Base-by-base conservation (phyloP, 768 basidiomycete genomes). In the Suillus brevipes region DNA sequence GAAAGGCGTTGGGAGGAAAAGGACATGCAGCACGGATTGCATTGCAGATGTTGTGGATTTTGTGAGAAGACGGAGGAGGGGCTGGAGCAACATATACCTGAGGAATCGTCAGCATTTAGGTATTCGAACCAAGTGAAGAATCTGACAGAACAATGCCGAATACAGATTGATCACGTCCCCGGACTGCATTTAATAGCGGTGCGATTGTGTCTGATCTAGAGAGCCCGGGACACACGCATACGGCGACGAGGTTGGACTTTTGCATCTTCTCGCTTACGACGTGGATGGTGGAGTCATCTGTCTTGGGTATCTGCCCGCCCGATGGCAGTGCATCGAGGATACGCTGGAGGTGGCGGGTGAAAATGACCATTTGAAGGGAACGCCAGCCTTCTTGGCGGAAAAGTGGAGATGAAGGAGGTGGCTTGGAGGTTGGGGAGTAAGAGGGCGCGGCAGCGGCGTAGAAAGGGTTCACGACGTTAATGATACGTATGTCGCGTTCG, bases 401-500 rank as follows among this genome's bases (percentile, higher is more conserved):
- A 8, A 83, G 56, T 1, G 72, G 68, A 18, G 71, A 66, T 4
- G 73, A 70, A 10, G 71, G 74, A 65, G 67, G 67, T 67, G 69
- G 78, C 52, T 16, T 67, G 47, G 64, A 78, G 62, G 73, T 67
- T 2, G 73, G 13, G 43, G 78, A 68, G 69, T 83, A 79, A 4
- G 78, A 68, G 5, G 84, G 82, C 4, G 85, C 80, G 0, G 92
- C 90, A 1, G 95, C 93, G 2, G 94, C 89, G 70, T 97, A 97
- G 69, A 94, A 93, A 3, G 94, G 94, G 65, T 95, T 94, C 72
- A 96, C 84, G 47, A 95, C 82, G 63, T 88, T 89, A 73, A 98
- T 80, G 67, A 97, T 85, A n/a, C 95, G 89, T 49, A 97, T 93
- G 67, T 95, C 92, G 42, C 95, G 84, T 73, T 95, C 95, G n/a